Evolutionary conservation across 495 filamentous ascomycete genomes (phyloP), one percentile per base, ranked within the genome.

Genomic region (Penicillium daleae): DNA sequence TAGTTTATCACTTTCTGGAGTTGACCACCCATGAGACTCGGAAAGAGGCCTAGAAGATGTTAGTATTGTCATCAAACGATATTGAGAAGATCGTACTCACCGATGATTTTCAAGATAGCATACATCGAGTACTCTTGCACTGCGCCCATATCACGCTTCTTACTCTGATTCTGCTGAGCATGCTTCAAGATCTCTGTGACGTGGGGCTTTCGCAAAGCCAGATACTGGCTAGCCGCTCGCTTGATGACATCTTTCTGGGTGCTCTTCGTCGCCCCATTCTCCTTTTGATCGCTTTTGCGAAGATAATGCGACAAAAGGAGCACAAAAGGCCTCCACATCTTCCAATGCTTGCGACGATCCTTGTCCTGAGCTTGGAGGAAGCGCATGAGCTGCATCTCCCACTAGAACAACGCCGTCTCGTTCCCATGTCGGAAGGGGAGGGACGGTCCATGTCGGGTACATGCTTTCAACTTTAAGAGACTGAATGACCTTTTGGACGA

Each of bases 381-480:
- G 68, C 0, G 81, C 77, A 67, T 84, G 80, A 6, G 80, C 81
- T 19, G 81, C 81, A 66, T 84, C 72, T 3, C 75, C 67, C 8
- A 81, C 62, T 21, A 79, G 69, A 27, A 82, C 71, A 17, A 80
- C 69, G 0, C 79, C 75, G 59, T 75, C 67, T 6, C 71, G 66
- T 33, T 75, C 73, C 82, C 81, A 86, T 13, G 70, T 75, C 8
- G 81, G 79, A 29, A 87, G 76, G 24, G 76, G 69, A 6, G 80
- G 79, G 4, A 77, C 70, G 6, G 78, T 82, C 79, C 82, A 86
- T 10, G 78, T 83, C 22, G 83, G 83, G 62, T 85, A 86, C 60
- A 86, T 75, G 63, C 67, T 79, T 40, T 83, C 66, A 4, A 86
- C 73, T 1, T 70, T 55, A 0, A 76, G 64, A 0, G 75, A 74